phyloP scores from a whole-genome alignment of 805 yeast species.

The Lipomyces yamanashiensis region DNA sequence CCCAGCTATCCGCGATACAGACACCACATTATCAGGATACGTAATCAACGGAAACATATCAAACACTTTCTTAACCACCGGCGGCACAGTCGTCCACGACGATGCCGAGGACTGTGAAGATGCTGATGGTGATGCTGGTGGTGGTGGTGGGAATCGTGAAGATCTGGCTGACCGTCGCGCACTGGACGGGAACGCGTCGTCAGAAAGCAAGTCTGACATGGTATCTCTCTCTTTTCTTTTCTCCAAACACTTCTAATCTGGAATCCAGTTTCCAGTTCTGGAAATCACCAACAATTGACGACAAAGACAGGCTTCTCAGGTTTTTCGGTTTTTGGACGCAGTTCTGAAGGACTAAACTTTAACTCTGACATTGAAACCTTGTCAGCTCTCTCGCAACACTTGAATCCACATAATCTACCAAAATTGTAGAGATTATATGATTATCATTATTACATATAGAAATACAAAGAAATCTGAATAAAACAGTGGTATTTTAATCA shows the following conservation, averaged over 20 bases:
- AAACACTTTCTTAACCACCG: conserved; percentile 21
- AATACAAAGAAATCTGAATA: too few species aligned
- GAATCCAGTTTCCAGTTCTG: too few species aligned
- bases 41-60: conserved; percentile 27
- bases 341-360: background rate
- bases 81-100: conserved; percentile 25
- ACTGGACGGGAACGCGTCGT: conserved; percentile 8
- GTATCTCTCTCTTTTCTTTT: too few species aligned
- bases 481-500: too few species aligned
- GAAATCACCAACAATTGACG: too few species aligned
- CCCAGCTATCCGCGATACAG: background rate
- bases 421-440: background rate
- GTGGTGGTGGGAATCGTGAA: background rate
- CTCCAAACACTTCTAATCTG: too few species aligned
- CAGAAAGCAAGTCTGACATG: conserved; percentile 4
- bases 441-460: background rate
- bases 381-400: background rate
- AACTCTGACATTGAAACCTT: background rate
- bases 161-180: background rate
- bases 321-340: background rate
- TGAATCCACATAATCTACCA: background rate
- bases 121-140: conserved; percentile 1
- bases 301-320: too few species aligned
- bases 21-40: conserved; percentile 10
- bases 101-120: background rate